Percentiles rank a stretch among this genome's conserved stretches.
phyloP scores from a whole-genome alignment of 352 stramenopile species.

The Phytophthora sp. region DNA sequence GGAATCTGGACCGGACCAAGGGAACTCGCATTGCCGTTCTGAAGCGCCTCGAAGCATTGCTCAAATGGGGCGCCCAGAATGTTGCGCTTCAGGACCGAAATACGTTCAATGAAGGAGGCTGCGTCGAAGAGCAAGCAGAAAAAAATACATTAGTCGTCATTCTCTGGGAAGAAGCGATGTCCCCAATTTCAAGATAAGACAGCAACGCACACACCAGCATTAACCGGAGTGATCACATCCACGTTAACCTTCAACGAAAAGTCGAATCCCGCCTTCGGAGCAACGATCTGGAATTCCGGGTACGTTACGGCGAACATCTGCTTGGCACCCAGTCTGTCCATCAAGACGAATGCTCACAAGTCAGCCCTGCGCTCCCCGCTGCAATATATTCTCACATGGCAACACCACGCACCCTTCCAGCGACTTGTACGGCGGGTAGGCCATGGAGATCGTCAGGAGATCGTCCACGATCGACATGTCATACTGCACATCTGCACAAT shows the following conservation, averaged over 20 bases:
- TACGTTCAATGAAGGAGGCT: slow-evolving; percentile 78
- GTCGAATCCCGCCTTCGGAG: slow-evolving; percentile 80
- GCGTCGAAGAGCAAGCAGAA: background rate
- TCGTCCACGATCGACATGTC: slow-evolving; percentile 79
- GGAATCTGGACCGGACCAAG: slow-evolving; percentile 80
- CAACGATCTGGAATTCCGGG: slow-evolving; percentile 70
- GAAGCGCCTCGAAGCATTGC: slow-evolving; percentile 83
- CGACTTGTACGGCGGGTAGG: slow-evolving; percentile 78
- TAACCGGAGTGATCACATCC: slow-evolving; percentile 72
- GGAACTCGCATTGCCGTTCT: slow-evolving; percentile 60
- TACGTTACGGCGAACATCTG: slow-evolving; percentile 81
- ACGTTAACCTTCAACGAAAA: slow-evolving; percentile 82
- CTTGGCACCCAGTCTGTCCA: slow-evolving; percentile 59
- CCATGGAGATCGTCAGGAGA: slow-evolving; percentile 73
- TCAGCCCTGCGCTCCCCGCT: background rate
- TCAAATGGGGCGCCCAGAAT: slow-evolving; percentile 81
- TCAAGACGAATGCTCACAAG: background rate
- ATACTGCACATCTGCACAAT: slow-evolving; percentile 78
- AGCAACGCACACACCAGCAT: slow-evolving; percentile 50
- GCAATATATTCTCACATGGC: background rate
- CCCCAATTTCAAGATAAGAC: background rate
- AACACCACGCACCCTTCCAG: slow-evolving; percentile 53
- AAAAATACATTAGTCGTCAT: background rate
- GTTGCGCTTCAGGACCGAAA: slow-evolving; percentile 86
- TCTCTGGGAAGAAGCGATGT: background rate